Evolutionary conservation across 345 rosid species (phyloP), one percentile per base, ranked within the genome.

Genomic region (Melaleuca alternifolia): DNA sequence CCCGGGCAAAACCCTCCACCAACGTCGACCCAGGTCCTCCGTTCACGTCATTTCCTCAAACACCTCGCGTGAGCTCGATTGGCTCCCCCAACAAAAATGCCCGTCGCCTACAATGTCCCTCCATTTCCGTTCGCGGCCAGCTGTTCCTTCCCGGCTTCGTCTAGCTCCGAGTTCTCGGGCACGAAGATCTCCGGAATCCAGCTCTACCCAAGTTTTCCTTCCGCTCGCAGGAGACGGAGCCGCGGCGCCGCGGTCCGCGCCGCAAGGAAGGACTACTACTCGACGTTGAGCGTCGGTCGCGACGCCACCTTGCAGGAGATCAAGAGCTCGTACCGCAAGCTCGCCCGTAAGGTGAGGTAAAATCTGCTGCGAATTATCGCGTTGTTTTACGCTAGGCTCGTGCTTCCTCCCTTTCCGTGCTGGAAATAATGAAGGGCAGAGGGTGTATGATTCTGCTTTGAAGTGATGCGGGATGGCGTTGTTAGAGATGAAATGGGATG

Each of bases 331-430:
- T 97, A 96, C 86, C 91, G 94, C 84, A 95, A 93, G 87, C 99
- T 96, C 46, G 98, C 99, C 87, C 99, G 97, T 87, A 91, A 97
- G 97, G 99, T 97, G 86, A 48, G 90, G 85, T 65, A 65, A 10
- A 65, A 65, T 33, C 46, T 18, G 77, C 77, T 16, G 44, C 6
- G 77, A 41, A 41, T 26, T 33, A 41, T 2, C 46, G 11, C 77
- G 77, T 16, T 33, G 77, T 33, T 33, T 65, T 16, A 65, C 2
- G 77, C 77, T 37, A 10, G 6, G 77, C 77, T 33, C 46, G 44
- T 65, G 77, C 24, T 71, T 30, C 77, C 23, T 62, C 77, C 15
- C 44, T 30, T 30, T 62, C 48, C 48, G 79, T 11, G 48, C 14
- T 37, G 48, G 79, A 13, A 11, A 41, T 8, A 37, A 33, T 48